Conservation (phyloP, 805 yeast species). For the Candida montana region DNA sequence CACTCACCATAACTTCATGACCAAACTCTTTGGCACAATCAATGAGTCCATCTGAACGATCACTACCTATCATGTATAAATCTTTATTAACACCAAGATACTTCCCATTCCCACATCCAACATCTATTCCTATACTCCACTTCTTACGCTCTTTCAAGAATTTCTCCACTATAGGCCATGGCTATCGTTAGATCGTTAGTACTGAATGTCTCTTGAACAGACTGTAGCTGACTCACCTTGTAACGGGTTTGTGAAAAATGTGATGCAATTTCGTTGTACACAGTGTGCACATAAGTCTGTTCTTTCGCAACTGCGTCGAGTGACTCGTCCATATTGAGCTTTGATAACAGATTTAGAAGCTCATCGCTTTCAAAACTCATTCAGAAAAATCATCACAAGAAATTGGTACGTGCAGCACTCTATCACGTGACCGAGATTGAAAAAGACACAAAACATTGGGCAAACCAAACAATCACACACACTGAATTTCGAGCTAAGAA, state of each 20-base stretch:
- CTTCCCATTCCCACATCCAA: conserved; percentile 97
- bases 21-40: conserved; percentile 49
- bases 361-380: not conserved
- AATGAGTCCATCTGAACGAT: conserved; percentile 64
- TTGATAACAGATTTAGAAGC: not conserved
- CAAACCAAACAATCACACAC: no score
- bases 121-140: conserved; percentile 78
- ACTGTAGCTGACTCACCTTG: conserved; percentile 33
- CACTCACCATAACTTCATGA: conserved; percentile 67
- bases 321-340: conserved; percentile 18
- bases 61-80: conserved; percentile 67
- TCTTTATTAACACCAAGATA: conserved; percentile 69
- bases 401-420: not conserved
- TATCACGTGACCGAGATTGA: no score
- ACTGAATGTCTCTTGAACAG: no score
- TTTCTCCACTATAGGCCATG: conserved; percentile 92
- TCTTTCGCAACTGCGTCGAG: conserved; percentile 56
- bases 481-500: no score
- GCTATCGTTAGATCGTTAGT: conserved; percentile 30
- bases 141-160: conserved; percentile 46
- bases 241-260: conserved; percentile 93
- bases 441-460: no score
- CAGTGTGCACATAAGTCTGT: conserved; percentile 78
- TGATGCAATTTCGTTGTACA: conserved; percentile 85
- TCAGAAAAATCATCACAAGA: not conserved